Conservation (phyloP, 1,139 yeast species). For the Lodderomyces theae region DNA sequence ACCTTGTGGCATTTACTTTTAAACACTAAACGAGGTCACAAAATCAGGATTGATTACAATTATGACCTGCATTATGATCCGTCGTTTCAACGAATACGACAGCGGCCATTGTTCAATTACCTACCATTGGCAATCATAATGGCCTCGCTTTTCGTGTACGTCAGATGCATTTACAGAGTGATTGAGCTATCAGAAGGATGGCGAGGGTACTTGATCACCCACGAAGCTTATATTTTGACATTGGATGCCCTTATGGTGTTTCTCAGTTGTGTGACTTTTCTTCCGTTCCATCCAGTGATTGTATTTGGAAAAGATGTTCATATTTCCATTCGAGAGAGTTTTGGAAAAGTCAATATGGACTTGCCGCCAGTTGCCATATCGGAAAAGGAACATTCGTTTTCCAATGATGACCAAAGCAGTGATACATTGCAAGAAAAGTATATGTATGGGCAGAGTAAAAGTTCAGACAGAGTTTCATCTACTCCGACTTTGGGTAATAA, state of each 20-base stretch:
- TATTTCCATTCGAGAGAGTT: not conserved
- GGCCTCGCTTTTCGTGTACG: conserved; percentile 24
- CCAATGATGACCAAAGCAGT: not conserved
- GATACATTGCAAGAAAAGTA: not conserved
- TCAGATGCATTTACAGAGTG: conserved; percentile 32
- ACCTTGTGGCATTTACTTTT: conserved; percentile 20
- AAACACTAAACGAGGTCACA: conserved; percentile 21
- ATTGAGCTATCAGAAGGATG: conserved; percentile 34
- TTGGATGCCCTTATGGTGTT: conserved; percentile 28
- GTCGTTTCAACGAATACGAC: conserved; percentile 16
- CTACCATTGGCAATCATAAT: conserved; percentile 23
- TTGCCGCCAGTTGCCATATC: not conserved
- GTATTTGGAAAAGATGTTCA: conserved; percentile 21
- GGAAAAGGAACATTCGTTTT: not conserved
- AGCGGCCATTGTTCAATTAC: conserved; percentile 19
- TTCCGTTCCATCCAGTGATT: conserved; percentile 27
- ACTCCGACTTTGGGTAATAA: not conserved
- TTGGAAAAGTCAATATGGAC: not conserved
- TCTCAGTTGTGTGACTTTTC: conserved; percentile 19
- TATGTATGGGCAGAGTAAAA: not conserved
- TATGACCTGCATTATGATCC: conserved; percentile 22
- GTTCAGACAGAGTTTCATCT: not conserved
- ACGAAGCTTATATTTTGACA: conserved; percentile 26
- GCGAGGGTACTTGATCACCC: conserved; percentile 33
- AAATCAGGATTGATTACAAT: conserved; percentile 11